Base-by-base conservation (phyloP, 345 rosid genomes). In the Physaria fendleri region DNA sequence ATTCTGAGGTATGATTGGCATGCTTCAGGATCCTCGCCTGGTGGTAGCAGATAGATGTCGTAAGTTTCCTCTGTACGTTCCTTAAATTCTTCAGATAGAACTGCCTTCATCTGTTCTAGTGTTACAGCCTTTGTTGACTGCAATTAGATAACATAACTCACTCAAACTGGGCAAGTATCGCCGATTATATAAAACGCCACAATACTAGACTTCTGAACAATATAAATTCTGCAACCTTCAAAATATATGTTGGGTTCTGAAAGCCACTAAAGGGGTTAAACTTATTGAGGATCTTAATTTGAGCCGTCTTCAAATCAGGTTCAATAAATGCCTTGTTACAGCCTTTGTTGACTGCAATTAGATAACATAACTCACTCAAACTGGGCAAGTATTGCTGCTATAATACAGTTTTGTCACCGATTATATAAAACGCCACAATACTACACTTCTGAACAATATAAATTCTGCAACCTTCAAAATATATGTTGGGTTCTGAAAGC, bases 1-100 rank as follows among this genome's bases (percentile, higher is more conserved):
- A 87, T 89, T 83, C 99, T 83, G 69, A 93, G 77, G 71, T 93
- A 89, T 5, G 99, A 93, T 67, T 93, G 99, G 44, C 99, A 93
- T 28, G 99, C 99, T 79, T 93, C 99, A 53, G 99, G 99, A 78
- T 93, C 97, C 83, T 93, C 99, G 40, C 95, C 97, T 4, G 99
- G 99, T 35, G 99, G 99, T 53, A 93, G 82, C 70, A 93, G 92
- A 82, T 89, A 93, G 63, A 89, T 93, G 80, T 89, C 99, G 65
- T 93, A 93, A 14, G 99, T 93, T 78, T 93, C 99, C 79, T 93
- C 99, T 8, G 71, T 73, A 59, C 65, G 71, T 80, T 89, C 99
- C 56, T 64, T 78, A 68, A 66, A 68, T 13, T 61, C 79, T 58
- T 75, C 79, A 53, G 90, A 74, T 41, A 93, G 29, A 54, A 72